Base-by-base conservation (phyloP, 2,329 filamentous ascomycete genomes). In the Diaporthe longicolla region DNA sequence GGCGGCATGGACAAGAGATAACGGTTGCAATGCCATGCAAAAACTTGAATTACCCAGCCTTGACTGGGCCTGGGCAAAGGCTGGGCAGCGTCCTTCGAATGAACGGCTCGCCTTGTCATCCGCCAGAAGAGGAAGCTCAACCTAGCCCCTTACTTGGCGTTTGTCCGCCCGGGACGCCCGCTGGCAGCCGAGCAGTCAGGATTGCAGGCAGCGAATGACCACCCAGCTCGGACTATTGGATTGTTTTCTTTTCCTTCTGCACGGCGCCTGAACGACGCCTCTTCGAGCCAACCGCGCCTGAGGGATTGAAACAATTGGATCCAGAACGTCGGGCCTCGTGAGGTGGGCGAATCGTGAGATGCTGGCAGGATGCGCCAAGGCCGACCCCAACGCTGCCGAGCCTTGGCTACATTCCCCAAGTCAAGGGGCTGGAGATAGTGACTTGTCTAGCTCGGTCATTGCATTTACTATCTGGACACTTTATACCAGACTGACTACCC, bases 21-120 rank as follows among this genome's bases (percentile, higher is more conserved):
- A 68, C 63, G 32, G 63, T 68, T 68, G 63, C 63, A 68, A 54
- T 68, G 63, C 63, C 63, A 54, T 68, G 63, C 48, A 68, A 68
- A 68, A 54, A 68, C 29, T 68, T 68, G 63, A 54, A 68, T 54
- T 68, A 40, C 63, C 32, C 63, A 68, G 63, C 63, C 63, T 68
- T 52, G 63, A 52, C 32, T 54, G 32, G 32, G 63, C 45, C 63
- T 68, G 45, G 63, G 63, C 63, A 68, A 68, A 68, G 63, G 63
- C 63, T 68, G 8, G 63, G 63, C 63, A 37, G 48, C 63, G 63
- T 68, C 63, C 63, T 54, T 40, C 32, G 63, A 54, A 68, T 68
- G 63, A 68, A 54, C 63, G 63, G 63, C 26, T 68, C 45, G 63
- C 63, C 63, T 68, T 54, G 63, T 68, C 48, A 45, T 29, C 45